Evolutionary conservation across 371 early-diverging fungal genomes (phyloP).

Genomic region (Fennellomyces sp.): DNA sequence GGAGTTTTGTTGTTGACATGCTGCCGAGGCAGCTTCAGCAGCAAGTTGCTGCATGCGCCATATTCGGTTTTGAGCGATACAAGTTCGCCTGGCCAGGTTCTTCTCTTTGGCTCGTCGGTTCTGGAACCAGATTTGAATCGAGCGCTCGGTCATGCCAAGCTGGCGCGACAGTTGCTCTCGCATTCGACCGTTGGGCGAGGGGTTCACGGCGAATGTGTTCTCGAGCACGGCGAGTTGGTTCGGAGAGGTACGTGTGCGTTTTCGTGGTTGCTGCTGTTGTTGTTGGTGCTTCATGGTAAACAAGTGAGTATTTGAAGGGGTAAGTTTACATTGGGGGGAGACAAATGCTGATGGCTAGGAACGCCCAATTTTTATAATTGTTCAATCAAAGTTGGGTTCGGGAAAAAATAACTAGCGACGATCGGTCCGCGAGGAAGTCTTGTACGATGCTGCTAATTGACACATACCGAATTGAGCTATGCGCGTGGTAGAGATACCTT

Average conservation of each 20-base stretch:
- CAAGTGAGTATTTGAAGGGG: not conserved
- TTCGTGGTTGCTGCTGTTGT: constrained; percentile 34
- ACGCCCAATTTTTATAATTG: constrained; percentile 1
- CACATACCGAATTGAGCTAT: constrained; percentile 12
- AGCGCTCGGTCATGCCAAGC: constrained; percentile 87
- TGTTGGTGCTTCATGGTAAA: not conserved
- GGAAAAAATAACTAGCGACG: not conserved
- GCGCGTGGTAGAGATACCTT: not conserved
- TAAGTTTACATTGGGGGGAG: not conserved
- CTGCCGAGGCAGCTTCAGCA: constrained; percentile 40
- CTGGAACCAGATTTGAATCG: constrained; percentile 99
- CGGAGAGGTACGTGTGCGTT: constrained; percentile 73
- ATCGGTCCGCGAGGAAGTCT: constrained; percentile 1
- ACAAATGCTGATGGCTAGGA: constrained; percentile 1
- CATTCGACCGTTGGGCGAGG: constrained; percentile 77
- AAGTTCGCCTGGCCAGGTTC: constrained; percentile 57
- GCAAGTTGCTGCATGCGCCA: constrained; percentile 41
- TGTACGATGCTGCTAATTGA: constrained; percentile 20
- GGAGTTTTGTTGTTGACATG: constrained; percentile 36
- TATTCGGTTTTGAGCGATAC: constrained; percentile 52
- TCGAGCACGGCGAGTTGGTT: constrained; percentile 75
- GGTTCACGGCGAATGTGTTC: constrained; percentile 68
- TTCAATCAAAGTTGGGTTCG: not conserved
- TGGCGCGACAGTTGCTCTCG: constrained; percentile 84
- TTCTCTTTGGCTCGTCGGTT: constrained; percentile 95